phyloP scores from a whole-genome alignment of 106 monocot species.

The Triglochin maritima region DNA sequence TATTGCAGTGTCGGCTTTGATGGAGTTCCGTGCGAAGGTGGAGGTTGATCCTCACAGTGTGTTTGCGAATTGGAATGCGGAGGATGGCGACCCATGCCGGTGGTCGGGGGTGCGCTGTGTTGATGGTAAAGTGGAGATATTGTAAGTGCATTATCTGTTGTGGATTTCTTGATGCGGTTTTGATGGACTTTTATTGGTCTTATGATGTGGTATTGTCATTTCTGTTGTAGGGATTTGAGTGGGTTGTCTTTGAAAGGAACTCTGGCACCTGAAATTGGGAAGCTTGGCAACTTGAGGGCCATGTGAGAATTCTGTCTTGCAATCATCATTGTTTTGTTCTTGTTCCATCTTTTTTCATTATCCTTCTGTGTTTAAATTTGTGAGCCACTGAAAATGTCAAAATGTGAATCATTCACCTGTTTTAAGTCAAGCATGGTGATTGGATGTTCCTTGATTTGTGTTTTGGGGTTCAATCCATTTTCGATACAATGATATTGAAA shows the following conservation, averaged over 20 bases:
- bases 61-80: constrained; percentile 41
- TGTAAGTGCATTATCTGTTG: constrained; percentile 45
- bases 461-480: neutral
- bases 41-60: constrained; percentile 44
- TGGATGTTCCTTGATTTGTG: neutral
- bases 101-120: constrained; percentile 59
- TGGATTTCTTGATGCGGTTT: neutral
- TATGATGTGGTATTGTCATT: neutral
- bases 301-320: constrained; percentile 31
- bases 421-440: no score
- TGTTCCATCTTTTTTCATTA: neutral
- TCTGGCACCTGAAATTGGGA: constrained; percentile 52
- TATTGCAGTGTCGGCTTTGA: constrained; percentile 41
- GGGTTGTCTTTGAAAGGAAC: constrained; percentile 40
- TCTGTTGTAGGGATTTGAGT: constrained; percentile 35
- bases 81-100: constrained; percentile 36
- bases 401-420: no score
- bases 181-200: neutral
- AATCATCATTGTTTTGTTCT: neutral
- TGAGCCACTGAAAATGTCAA: neutral
- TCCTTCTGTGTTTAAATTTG: neutral
- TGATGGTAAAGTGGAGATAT: constrained; percentile 50
- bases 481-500: neutral
- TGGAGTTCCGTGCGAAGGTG: constrained; percentile 49
- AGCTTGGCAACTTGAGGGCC: constrained; percentile 43